A percentile compares a stretch with the other conserved stretches of the same genome.
phyloP scores from a whole-genome alignment of 257 asterid genomes.

The Nicotiana knightiana region DNA sequence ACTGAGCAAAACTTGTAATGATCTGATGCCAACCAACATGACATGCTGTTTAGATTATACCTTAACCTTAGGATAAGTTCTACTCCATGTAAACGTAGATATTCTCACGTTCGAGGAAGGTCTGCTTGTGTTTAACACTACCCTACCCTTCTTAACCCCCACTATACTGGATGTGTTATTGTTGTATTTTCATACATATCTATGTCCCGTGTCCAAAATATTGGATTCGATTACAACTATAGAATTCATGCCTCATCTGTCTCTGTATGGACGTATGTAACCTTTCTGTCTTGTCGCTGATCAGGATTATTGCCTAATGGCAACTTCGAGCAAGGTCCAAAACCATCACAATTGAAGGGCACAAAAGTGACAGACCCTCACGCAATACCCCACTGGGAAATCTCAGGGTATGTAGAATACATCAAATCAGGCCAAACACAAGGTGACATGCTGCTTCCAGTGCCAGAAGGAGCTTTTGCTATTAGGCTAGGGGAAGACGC shows the following conservation, averaged over 20 bases:
- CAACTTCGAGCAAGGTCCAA: slow-evolving; percentile 68
- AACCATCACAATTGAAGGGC: slow-evolving; percentile 57
- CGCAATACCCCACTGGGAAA: slow-evolving; percentile 65
- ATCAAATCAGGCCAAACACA: slow-evolving; percentile 72
- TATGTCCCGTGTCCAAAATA: no score
- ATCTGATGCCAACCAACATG: background rate
- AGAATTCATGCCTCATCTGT: no score
- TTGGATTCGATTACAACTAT: background rate
- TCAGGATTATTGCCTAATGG: slow-evolving; percentile 80
- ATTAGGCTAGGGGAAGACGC: slow-evolving; percentile 84
- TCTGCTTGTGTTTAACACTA: background rate
- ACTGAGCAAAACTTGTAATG: slow-evolving; percentile 20
- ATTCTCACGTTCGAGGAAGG: background rate
- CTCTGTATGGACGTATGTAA: background rate
- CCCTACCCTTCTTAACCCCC: no score
- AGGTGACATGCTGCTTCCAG: slow-evolving; percentile 77
- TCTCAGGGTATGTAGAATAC: slow-evolving; percentile 70
- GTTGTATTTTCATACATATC: no score
- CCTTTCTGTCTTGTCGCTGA: background rate
- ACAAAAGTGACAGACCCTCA: slow-evolving; percentile 43
- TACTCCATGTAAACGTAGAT: background rate
- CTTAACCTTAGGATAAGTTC: background rate
- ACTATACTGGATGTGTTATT: no score
- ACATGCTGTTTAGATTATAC: background rate
- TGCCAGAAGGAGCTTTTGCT: slow-evolving; percentile 75